Base-by-base conservation (phyloP, 495 filamentous ascomycete genomes). In the Penicillium canescens region DNA sequence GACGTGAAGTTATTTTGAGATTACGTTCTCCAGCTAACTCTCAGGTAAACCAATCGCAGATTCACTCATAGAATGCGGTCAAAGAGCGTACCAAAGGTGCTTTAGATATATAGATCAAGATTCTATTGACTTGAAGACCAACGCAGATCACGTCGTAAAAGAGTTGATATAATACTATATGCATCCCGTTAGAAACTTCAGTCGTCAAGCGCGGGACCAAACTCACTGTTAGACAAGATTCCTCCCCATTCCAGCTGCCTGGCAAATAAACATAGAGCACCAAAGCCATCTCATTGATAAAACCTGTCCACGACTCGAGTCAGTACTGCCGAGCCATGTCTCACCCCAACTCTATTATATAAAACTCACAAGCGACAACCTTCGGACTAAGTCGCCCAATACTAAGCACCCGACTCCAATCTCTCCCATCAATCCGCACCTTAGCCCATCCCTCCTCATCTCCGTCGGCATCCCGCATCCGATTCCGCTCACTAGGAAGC, bases 191-290 rank as follows among this genome's bases (percentile, higher is more conserved):
- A 61, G 49, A 18, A 21, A 1, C 3, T 5, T 18, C 38, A 6
- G 24, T 23, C 23, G 35, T 37, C 18, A 31, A 14, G 16, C 21
- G 18, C 23, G 16, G 5, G 13, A 31, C 0, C 11, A 9, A 23
- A 68, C 84, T 74, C 66, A 91, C 89, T n/a, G 90, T 93, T 46
- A 93, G 67, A 50, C 95, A 88, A 41, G 89, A 83, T 52, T 88
- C 83, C 66, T 91, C 82, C n/a, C 80, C 74, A 64, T 80, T 78
- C 69, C 86, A 83, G 46, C 84, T 86, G 54, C 86, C 78, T 35
- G 90, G 82, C 46, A 97, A 76, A 66, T 93, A 98, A 18, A 98
- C 94, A 63, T 98, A 98, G 3, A 97, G 73, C 20, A 97, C 87
- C 45, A 98, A 65, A 0, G 92, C 93, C 65, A 88, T 88, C n/a